Conservation (phyloP, 1,284 basidiomycete genomes). For the Sporisorium scitamineum region DNA sequence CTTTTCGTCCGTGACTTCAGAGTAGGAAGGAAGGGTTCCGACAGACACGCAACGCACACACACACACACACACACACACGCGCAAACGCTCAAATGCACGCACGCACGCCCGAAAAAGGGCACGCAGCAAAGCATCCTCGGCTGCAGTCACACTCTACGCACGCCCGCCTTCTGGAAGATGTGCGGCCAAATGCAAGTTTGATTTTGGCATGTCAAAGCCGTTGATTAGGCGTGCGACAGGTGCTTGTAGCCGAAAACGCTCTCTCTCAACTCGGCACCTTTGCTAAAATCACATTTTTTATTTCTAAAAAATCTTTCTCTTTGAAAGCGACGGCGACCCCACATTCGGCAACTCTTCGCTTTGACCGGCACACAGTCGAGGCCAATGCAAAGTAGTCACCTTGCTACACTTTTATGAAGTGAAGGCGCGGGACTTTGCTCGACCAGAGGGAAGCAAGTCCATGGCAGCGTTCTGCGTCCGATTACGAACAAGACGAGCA, state of each 20-base stretch:
- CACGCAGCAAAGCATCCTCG: neutral
- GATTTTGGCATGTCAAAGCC: too few relatives aligned
- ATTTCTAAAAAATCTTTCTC: neutral
- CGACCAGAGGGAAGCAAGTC: too few relatives aligned
- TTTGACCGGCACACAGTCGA: neutral
- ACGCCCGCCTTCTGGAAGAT: neutral
- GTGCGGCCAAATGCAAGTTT: neutral
- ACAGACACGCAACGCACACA: neutral
- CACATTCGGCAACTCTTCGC: neutral
- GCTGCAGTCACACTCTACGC: neutral
- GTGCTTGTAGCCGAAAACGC: neutral
- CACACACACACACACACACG: neutral
- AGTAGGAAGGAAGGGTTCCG: slow-evolving; percentile 2
- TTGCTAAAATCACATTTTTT: slow-evolving; percentile 4
- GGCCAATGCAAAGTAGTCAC: too few relatives aligned
- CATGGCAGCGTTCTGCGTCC: too few relatives aligned
- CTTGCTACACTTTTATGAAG: neutral
- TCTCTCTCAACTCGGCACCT: neutral
- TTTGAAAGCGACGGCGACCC: neutral
- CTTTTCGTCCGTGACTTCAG: neutral
- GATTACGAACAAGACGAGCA: neutral
- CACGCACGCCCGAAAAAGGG: neutral
- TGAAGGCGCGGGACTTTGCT: neutral
- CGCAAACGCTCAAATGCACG: neutral
- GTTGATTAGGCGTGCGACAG: neutral